Base-by-base conservation (phyloP, 768 basidiomycete species). In the Amanita thiersii region DNA sequence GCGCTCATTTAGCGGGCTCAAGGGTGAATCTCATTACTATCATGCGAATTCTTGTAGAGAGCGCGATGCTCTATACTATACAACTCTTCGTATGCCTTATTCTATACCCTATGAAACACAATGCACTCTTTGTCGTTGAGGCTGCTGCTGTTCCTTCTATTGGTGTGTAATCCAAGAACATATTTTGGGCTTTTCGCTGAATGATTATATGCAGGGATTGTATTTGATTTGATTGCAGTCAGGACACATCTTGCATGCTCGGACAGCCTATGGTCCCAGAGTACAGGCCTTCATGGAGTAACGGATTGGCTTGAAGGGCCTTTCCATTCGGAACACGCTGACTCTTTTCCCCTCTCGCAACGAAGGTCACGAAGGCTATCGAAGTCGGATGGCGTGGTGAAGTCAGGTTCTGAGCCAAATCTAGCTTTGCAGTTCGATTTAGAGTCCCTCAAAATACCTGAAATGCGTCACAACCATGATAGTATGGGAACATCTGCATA, bases 31-130 rank as follows among this genome's bases (percentile, higher is more conserved):
- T 60, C n/a, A 39, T 58, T 4, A 45, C 37, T 9, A 40, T 60
- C 20, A 43, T 56, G 30, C 51, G 56, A n/a, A 58, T 62, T 25
- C 45, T 62, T 6, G 42, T 62, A 26, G 60, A 62, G 39, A 62
- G 60, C 37, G 60, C 60, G 1, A 50, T 54, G 43, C 46, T 60
- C 14, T 62, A 60, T 41, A 58, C 58, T 4, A 25, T 58, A 6
- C 47, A 58, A 30, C 40, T 57, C 9, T 45, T 60, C 23, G 29
- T 59, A 25, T 47, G 59, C 8, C 53, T 60, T 21, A 50, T 60
- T 15, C 46, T 62, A 1, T 56, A 55, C 33, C 52, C 55, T 10
- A 25, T 52, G 23, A 38, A 48, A 15, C 48, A 53, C 37, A 52
- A 52, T 20, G 54, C 55, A 7, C 57, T 58, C 32, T 50, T 51